Percentiles rank a stretch among this genome's conserved stretches.
These are phyloP conservation scores for Geotrichum restrictum DNA, from an alignment of 1,139 yeast genomes.

Conservation along the genomic window DNA sequence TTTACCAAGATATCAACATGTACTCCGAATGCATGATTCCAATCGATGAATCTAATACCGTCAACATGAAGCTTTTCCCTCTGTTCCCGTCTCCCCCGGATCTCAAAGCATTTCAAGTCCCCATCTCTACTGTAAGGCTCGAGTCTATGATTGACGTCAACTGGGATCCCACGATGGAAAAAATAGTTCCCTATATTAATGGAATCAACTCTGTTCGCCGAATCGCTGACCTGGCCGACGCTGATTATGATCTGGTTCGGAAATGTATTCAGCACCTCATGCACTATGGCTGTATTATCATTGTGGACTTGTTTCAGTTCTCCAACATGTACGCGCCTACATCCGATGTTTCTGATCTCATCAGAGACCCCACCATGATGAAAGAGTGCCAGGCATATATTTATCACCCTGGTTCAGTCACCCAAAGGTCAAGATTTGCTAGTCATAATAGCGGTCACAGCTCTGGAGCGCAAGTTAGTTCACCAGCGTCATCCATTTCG, in stretches of 20 bases:
- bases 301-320: constrained; percentile 85
- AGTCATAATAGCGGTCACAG: constrained; percentile 7
- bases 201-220: constrained; percentile 80
- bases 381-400: constrained; percentile 84
- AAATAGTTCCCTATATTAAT: constrained; percentile 77
- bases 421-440: constrained; percentile 1
- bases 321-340: constrained; percentile 87
- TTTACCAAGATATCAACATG: constrained; percentile 87
- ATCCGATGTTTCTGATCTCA: constrained; percentile 63
- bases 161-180: constrained; percentile 97
- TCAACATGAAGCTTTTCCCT: constrained; percentile 89
- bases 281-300: constrained; percentile 80
- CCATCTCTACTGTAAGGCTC: constrained; percentile 75
- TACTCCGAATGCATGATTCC: constrained; percentile 96
- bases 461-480: background rate
- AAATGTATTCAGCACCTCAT: constrained; percentile 88
- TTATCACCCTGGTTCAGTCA: constrained; percentile 25
- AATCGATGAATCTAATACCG: constrained; percentile 80
- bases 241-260: constrained; percentile 72
- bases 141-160: constrained; percentile 72
- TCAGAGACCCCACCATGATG: constrained; percentile 63
- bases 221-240: constrained; percentile 75
- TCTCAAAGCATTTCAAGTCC: constrained; percentile 72
- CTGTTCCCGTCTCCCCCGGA: constrained; percentile 79
- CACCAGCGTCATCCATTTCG: constrained; percentile 27